A percentile compares a stretch with the other conserved stretches of the same genome.
These are phyloP conservation scores for Xerophyta viscosa DNA, from an alignment of 106 monocot species.

Conservation along the genomic window DNA sequence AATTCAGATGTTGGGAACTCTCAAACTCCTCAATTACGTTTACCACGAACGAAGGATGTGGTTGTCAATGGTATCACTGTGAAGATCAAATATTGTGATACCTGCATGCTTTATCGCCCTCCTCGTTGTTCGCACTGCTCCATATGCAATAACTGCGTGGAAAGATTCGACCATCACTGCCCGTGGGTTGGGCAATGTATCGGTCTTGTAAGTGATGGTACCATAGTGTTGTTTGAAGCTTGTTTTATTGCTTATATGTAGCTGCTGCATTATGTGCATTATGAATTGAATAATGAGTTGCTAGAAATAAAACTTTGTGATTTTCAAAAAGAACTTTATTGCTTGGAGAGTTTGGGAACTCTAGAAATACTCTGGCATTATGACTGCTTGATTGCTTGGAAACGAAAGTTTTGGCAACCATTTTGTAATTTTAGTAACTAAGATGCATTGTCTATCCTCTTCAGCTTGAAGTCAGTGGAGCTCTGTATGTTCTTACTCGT, in stretches of 20 bases:
- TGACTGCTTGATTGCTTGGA: neutral
- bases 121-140: slow-evolving; percentile 96
- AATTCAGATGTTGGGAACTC: slow-evolving; percentile 26
- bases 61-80: slow-evolving; percentile 78
- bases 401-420: too few relatives aligned
- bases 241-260: neutral
- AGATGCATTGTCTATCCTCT: too few relatives aligned
- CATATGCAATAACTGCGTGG: slow-evolving; percentile 91
- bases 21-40: slow-evolving; percentile 73
- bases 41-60: slow-evolving; percentile 84
- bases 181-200: slow-evolving; percentile 99
- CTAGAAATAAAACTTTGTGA: too few relatives aligned
- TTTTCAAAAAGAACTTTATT: too few relatives aligned
- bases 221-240: neutral
- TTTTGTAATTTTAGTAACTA: too few relatives aligned
- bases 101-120: slow-evolving; percentile 95
- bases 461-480: neutral
- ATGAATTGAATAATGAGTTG: too few relatives aligned
- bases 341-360: too few relatives aligned
- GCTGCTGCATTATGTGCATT: neutral
- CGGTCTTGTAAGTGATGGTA: slow-evolving; percentile 54
- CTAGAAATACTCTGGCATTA: too few relatives aligned
- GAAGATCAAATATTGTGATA: slow-evolving; percentile 89
- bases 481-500: neutral
- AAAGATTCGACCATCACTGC: slow-evolving; percentile 94